A percentile compares a stretch with the other conserved stretches of the same genome.
phyloP scores from a whole-genome alignment of 1,284 basidiomycete genomes.

The Tilletia setariae region DNA sequence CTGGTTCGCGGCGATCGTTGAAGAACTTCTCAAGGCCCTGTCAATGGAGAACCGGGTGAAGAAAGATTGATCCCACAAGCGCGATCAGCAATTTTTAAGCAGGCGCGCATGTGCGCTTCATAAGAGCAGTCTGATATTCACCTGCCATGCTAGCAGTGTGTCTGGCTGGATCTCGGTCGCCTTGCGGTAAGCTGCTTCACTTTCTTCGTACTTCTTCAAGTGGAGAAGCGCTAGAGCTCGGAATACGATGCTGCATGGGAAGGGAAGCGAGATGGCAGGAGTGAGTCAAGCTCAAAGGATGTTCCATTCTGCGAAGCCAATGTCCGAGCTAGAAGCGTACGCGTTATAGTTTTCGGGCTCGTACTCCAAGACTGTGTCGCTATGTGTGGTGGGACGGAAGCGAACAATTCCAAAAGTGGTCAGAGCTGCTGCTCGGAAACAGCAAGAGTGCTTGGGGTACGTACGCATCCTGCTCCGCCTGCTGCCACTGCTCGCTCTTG shows the following conservation, averaged over 20 bases:
- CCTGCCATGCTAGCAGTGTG: slow-evolving; percentile 54
- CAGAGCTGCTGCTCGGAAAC: no score
- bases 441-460: no score
- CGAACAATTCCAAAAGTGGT: no score
- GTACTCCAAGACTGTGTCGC: slow-evolving; percentile 34
- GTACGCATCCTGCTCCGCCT: slow-evolving; percentile 28
- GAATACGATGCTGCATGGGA: slow-evolving; percentile 37
- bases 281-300: neutral
- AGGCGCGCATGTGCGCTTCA: no score
- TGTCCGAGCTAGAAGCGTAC: neutral
- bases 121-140: neutral
- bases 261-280: neutral
- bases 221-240: slow-evolving; percentile 43
- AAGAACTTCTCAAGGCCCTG: slow-evolving; percentile 56
- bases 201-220: slow-evolving; percentile 31
- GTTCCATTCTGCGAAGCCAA: neutral
- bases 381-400: slow-evolving; percentile 4
- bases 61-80: neutral
- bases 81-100: slow-evolving; percentile 12
- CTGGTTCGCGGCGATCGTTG: slow-evolving; percentile 50
- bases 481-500: slow-evolving; percentile 36
- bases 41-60: neutral
- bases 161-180: slow-evolving; percentile 51
- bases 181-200: slow-evolving; percentile 47
- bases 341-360: slow-evolving; percentile 51